Conservation (phyloP, 2,329 filamentous ascomycete genomes). For the Biscogniauxia mediterranea region DNA sequence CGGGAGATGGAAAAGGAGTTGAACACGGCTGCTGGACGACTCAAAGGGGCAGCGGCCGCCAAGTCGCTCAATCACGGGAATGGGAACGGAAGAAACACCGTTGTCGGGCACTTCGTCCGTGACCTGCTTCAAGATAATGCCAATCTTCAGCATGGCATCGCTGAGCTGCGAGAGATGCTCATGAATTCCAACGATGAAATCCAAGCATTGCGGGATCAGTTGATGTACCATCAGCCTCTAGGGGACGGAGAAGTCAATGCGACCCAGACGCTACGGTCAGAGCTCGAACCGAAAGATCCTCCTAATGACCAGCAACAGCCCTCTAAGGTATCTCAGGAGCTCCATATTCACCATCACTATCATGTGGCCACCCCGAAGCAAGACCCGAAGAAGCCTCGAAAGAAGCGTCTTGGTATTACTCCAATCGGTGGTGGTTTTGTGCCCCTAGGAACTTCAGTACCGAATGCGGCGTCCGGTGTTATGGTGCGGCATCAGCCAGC, state of each 20-base stretch:
- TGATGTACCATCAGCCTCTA: constrained; percentile 74
- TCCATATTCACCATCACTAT: constrained; percentile 95
- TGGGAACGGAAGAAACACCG: constrained; percentile 54
- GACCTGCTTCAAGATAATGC: constrained; percentile 95
- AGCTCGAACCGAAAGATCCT: constrained; percentile 57
- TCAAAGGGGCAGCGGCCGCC: constrained; percentile 76
- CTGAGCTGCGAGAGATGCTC: constrained; percentile 87
- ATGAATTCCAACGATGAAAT: constrained; percentile 93
- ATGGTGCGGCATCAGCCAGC: constrained; percentile 39
- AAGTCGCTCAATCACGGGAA: constrained; percentile 61
- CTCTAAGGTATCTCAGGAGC: constrained; percentile 61
- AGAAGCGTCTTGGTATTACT: constrained; percentile 66
- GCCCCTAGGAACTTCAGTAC: constrained; percentile 43
- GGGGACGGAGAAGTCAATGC: constrained; percentile 39
- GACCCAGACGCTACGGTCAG: constrained; percentile 63
- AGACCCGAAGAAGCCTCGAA: constrained; percentile 64
- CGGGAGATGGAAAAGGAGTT: constrained; percentile 80
- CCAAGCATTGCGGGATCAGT: constrained; percentile 77
- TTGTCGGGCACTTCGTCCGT: constrained; percentile 94
- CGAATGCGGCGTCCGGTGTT: constrained; percentile 42
- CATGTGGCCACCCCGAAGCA: constrained; percentile 63
- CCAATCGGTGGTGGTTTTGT: constrained; percentile 56
- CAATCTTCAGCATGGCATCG: constrained; percentile 85
- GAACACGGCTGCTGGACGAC: constrained; percentile 71
- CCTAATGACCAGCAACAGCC: constrained; percentile 27